Conservation (phyloP, 352 stramenopile genomes). For the Phytophthora lateralis region DNA sequence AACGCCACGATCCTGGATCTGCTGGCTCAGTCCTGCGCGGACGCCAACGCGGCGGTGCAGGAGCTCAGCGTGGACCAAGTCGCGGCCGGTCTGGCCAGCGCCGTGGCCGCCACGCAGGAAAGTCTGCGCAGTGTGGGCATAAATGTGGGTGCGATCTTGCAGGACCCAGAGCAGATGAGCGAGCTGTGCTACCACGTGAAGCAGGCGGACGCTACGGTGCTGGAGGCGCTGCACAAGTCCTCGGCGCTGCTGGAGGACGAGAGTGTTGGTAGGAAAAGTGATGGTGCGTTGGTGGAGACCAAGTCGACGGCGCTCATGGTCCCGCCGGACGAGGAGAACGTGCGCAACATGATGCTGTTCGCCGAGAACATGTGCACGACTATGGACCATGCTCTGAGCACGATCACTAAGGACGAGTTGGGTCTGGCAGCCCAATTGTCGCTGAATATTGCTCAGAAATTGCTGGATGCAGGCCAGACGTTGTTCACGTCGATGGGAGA, state of each 20-base stretch:
- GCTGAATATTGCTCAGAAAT: constrained; percentile 72
- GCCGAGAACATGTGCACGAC: constrained; percentile 76
- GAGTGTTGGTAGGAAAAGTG: not conserved
- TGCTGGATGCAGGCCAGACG: constrained; percentile 69
- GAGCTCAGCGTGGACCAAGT: constrained; percentile 65
- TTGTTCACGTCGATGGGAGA: constrained; percentile 78
- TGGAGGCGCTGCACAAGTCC: constrained; percentile 46
- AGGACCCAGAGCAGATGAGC: constrained; percentile 67
- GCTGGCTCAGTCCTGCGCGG: constrained; percentile 66
- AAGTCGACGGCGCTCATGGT: constrained; percentile 24
- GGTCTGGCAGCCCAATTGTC: constrained; percentile 70
- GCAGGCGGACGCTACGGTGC: constrained; percentile 46
- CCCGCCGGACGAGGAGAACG: constrained; percentile 61
- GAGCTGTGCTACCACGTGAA: constrained; percentile 63
- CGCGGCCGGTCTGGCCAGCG: constrained; percentile 49
- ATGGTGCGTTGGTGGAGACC: constrained; percentile 12
- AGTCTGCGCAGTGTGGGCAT: constrained; percentile 64
- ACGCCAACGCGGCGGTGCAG: constrained; percentile 57
- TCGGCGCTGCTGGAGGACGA: constrained; percentile 30
- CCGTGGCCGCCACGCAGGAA: constrained; percentile 62
- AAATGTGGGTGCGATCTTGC: constrained; percentile 63
- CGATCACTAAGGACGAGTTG: constrained; percentile 78
- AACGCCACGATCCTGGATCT: constrained; percentile 68
- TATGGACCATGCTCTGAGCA: constrained; percentile 75
- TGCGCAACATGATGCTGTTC: constrained; percentile 78